A percentile compares a stretch with the other conserved stretches of the same genome.
Conservation (phyloP, 2,329 filamentous ascomycete species). For the Xylariaceae sp. region DNA sequence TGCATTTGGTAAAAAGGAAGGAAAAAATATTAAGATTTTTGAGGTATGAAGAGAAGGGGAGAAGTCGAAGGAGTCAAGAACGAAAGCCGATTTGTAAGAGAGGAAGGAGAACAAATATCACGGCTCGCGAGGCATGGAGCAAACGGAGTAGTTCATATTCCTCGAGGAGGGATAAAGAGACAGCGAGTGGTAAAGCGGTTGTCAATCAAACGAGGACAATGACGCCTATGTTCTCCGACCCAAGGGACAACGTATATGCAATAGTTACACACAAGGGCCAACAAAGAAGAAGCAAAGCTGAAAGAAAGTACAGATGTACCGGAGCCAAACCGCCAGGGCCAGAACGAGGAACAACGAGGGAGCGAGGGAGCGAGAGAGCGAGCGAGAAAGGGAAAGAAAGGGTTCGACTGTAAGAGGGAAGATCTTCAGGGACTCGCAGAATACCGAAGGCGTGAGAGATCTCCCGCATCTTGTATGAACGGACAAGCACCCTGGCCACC, state of each 20-base stretch:
- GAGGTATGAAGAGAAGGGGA: slow-evolving; percentile 15
- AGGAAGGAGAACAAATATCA: slow-evolving; percentile 7
- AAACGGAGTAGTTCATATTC: slow-evolving; percentile 27
- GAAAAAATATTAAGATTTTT: not conserved
- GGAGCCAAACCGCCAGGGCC: slow-evolving; percentile 6
- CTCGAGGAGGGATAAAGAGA: slow-evolving; percentile 26
- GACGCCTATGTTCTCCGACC: slow-evolving; percentile 8
- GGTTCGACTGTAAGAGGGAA: slow-evolving; percentile 14
- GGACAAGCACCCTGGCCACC: not conserved
- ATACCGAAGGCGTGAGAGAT: slow-evolving; percentile 12
- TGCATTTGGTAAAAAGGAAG: slow-evolving; percentile 26
- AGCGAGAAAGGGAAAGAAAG: slow-evolving; percentile 12
- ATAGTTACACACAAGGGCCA: slow-evolving; percentile 6
- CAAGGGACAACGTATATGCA: slow-evolving; percentile 23
- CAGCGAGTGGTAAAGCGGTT: slow-evolving; percentile 19
- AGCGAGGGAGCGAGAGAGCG: not conserved
- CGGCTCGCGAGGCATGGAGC: slow-evolving; percentile 18
- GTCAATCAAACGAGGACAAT: slow-evolving; percentile 22
- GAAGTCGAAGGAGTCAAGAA: slow-evolving; percentile 18
- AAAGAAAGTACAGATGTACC: slow-evolving; percentile 13
- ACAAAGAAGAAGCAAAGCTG: slow-evolving; percentile 16
- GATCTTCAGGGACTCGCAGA: slow-evolving; percentile 19
- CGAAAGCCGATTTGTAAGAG: slow-evolving; percentile 15
- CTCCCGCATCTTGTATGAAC: slow-evolving; percentile 28
- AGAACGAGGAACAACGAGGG: slow-evolving; percentile 12